A percentile compares a stretch with the other conserved stretches of the same genome.
These are phyloP conservation scores for Heterobasidion irregulare DNA, from an alignment of 1,284 basidiomycete species.

Conservation along the genomic window DNA sequence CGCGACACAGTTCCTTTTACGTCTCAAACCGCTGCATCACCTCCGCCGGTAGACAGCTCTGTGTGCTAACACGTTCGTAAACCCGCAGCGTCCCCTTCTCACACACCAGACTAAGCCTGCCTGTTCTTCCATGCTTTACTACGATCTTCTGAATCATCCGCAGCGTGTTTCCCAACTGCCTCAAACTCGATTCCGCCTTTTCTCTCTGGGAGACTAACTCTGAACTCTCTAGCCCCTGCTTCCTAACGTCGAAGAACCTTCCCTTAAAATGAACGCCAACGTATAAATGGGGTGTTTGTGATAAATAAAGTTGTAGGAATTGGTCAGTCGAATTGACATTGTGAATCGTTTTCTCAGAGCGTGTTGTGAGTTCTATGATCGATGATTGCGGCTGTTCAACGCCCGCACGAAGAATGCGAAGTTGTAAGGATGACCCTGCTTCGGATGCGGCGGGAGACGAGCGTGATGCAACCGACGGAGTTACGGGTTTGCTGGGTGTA, in stretches of 20 bases:
- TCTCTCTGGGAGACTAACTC: constrained; percentile 23
- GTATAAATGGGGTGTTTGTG: constrained; percentile 27
- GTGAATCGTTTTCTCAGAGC: constrained; percentile 13
- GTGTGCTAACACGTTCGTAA: constrained; percentile 29
- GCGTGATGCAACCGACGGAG: no score
- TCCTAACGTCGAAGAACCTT: constrained; percentile 15
- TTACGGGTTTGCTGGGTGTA: constrained; percentile 2
- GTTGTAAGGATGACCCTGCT: background rate
- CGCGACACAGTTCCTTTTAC: background rate
- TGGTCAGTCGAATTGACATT: constrained; percentile 27
- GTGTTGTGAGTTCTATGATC: constrained; percentile 32
- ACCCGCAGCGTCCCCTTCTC: constrained; percentile 30
- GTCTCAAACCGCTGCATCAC: constrained; percentile 25
- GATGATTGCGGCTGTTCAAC: constrained; percentile 23
- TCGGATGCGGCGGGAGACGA: no score
- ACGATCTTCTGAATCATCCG: constrained; percentile 32
- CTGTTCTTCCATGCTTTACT: constrained; percentile 31
- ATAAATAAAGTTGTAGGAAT: constrained; percentile 31
- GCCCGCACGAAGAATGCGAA: constrained; percentile 13
- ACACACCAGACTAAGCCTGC: constrained; percentile 38
- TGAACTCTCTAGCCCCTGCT: background rate
- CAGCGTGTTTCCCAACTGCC: constrained; percentile 31
- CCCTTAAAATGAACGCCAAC: constrained; percentile 27
- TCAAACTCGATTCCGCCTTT: constrained; percentile 24
- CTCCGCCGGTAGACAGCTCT: constrained; percentile 31